Base-by-base conservation (phyloP, 768 basidiomycete genomes). In the Auriscalpium orientale region DNA sequence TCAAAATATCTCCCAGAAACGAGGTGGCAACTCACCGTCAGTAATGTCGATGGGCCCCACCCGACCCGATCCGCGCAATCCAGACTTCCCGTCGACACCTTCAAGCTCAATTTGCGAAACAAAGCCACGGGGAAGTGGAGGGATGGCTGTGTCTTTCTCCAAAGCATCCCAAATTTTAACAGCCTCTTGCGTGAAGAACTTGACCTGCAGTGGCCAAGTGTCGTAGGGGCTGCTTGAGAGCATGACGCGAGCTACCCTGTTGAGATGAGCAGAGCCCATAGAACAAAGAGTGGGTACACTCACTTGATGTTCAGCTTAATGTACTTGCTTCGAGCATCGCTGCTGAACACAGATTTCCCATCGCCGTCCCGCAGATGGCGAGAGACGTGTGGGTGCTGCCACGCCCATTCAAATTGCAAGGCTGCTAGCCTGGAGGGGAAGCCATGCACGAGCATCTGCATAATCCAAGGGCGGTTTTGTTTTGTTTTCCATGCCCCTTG, bases 401-500 rank as follows among this genome's bases (percentile, higher is more conserved):
- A 92, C 33, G 85, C 83, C 87, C 87, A 91, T 71, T 90, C 88
- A 62, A 91, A 91, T 68, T 89, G 81, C 21, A 83, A 70, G 11
- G 91, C 89, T 2, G 87, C 79, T 67, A 89, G 68, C 66, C 81
- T 83, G 55, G 85, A 88, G 0, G 89, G 88, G 62, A 93, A 91
- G 5, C 90, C 91, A 65, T 89, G 79, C 1, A 91, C 84, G 38
- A 91, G 84, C 84, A 91, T 85, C 56, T 86, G 83, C 89, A 93
- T 91, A 11, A 82, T 76, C 89, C 88, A 91, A 44, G 87, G 87
- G 22, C 86, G 68, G 47, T 78, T 78, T 22, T 71, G 61, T 46
- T 69, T 71, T 0, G 89, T 91, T 68, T 80, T 86, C 68, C 73
- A 76, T 10, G 89, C 90, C 16, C 90, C 90, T 63, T 81, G 79